Evolutionary conservation across 2,329 filamentous ascomycete genomes (phyloP).

Genomic region (Leptodontidium sp.): DNA sequence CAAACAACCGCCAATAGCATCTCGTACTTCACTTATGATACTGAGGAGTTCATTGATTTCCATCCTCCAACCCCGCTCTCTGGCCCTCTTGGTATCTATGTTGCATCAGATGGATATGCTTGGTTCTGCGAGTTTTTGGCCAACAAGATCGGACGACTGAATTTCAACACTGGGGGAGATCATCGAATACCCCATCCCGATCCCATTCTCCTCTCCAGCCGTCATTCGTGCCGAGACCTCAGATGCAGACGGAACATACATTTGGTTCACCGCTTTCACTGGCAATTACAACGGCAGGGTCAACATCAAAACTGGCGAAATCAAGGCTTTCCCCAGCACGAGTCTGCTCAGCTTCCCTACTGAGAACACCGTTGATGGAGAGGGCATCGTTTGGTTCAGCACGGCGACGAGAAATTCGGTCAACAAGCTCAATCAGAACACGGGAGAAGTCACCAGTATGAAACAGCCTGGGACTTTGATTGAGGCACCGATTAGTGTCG

Average conservation of each 20-base stretch:
- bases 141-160: neutral
- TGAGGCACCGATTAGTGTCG: conserved; percentile 12
- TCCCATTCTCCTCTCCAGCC: neutral
- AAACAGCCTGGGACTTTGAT: conserved; percentile 16
- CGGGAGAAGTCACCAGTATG: neutral
- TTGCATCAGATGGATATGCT: neutral
- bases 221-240: neutral
- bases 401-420: conserved; percentile 14
- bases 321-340: neutral
- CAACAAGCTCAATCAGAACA: conserved; percentile 9
- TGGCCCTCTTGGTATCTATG: conserved; percentile 2
- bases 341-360: conserved; percentile 4
- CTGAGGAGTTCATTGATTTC: neutral
- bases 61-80: neutral
- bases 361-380: conserved; percentile 11
- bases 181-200: neutral
- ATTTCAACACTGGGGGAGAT: neutral
- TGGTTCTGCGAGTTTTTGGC: conserved; percentile 2
- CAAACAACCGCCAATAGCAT: neutral
- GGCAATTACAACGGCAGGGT: conserved; percentile 10
- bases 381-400: conserved; percentile 8
- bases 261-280: conserved; percentile 17
- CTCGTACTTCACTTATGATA: conserved; percentile 1
- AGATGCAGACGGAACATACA: conserved; percentile 3
- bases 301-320: neutral